Evolutionary conservation across 768 basidiomycete species (phyloP), one percentile per base, ranked within the genome.

Genomic region (Amanita rimosa): DNA sequence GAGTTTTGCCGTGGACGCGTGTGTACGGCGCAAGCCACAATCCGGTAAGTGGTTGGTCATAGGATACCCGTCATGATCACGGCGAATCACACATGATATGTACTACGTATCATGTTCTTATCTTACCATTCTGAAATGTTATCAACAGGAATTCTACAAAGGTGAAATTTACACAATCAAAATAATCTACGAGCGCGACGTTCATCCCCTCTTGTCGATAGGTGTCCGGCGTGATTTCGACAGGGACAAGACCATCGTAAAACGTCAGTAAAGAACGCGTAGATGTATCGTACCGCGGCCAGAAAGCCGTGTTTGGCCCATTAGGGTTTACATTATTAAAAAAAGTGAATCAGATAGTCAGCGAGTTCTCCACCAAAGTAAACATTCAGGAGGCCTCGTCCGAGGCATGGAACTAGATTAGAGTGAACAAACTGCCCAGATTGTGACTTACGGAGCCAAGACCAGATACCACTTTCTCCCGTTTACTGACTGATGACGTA

Each of bases 341-440:
- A n/a, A 49, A 74, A 74, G 46, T 65, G 61, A 50, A 74, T 64
- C 22, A 74, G 60, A 53, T 68, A 67, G 55, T 71, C 67, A 4
- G 67, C 54, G 56, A 74, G 57, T 45, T 71, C 69, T 10, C 59
- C 59, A 4, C 56, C 64, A 1, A 54, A 57, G 48, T 67, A 74
- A 24, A 68, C 50, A 21, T 67, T 63, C 4, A 60, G 43, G 9
- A 74, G 3, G 52, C n/a, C n/a, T n/a, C n/a, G n/a, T 76, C 72
- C 0, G 66, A 58, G 2, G 49, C 48, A 50, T 76, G 74, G 40
- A 62, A 55, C 72, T 74, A 29, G 34, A 11, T 33, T 13, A 7
- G 13, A 31, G 29, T 3, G 21, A 10, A 24, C 34, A 52, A 44
- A 61, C 2, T 16, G 10, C 16, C 8, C 8, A 19, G 16, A 38